A percentile compares a stretch with the other conserved stretches of the same genome.
phyloP scores from a whole-genome alignment of 805 yeast species.

The Saccharomycopsis microspora region DNA sequence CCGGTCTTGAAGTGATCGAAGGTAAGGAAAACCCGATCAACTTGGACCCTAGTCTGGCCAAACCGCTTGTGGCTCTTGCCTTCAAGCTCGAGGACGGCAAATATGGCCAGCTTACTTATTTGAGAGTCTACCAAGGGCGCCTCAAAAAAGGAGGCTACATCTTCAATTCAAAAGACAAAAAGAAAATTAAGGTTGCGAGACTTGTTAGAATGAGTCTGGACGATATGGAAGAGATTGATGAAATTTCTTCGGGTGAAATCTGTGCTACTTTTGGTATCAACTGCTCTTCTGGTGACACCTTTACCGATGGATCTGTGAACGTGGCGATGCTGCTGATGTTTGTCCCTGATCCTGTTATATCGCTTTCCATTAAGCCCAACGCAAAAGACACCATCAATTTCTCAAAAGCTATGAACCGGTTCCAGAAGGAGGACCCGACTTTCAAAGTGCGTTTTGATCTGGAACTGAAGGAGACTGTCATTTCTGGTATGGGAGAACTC shows the following conservation, averaged over 20 bases:
- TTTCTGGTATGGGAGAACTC: constrained; percentile 97
- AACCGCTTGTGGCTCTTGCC: constrained; percentile 94
- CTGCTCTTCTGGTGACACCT: constrained; percentile 97
- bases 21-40: constrained; percentile 57
- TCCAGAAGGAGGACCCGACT: constrained; percentile 98
- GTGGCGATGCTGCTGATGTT: constrained; percentile 96
- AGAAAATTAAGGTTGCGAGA: constrained; percentile 85
- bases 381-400: constrained; percentile 81
- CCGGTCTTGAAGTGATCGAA: constrained; percentile 61
- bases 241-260: constrained; percentile 93
- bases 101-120: constrained; percentile 93
- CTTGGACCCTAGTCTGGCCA: constrained; percentile 56
- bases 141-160: constrained; percentile 84
- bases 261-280: constrained; percentile 99
- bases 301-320: constrained; percentile 70
- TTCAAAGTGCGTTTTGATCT: constrained; percentile 84
- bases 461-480: constrained; percentile 88
- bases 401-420: constrained; percentile 92
- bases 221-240: constrained; percentile 97
- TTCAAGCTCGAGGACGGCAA: constrained; percentile 98
- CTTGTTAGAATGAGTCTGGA: constrained; percentile 97
- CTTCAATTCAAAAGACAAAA: constrained; percentile 83
- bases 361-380: constrained; percentile 81
- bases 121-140: constrained; percentile 94
- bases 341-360: constrained; percentile 98